Percentiles rank a stretch among this genome's conserved stretches.
phyloP scores from a whole-genome alignment of 257 asterid genomes.

The Gynochthodes officinalis region DNA sequence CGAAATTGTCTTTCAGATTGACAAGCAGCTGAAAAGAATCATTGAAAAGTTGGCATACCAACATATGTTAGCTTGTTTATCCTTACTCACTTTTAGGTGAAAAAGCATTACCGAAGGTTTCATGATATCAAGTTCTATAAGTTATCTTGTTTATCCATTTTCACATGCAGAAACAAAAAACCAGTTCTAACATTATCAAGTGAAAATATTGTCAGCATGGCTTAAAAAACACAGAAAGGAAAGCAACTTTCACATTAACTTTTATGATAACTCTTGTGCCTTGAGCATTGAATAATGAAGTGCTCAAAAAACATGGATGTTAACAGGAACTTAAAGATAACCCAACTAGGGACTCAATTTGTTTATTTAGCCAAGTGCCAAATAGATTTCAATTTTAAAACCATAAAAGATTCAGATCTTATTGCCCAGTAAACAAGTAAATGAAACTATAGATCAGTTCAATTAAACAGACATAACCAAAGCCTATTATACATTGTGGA shows the following conservation, averaged over 20 bases:
- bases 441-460: neutral
- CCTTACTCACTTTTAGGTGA: neutral
- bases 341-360: neutral
- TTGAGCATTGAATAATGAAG: neutral
- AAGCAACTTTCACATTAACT: neutral
- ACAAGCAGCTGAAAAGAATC: neutral
- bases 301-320: neutral
- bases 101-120: neutral
- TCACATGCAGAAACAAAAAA: neutral
- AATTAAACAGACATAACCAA: neutral
- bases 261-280: neutral
- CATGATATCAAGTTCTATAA: neutral
- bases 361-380: neutral
- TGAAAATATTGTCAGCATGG: neutral
- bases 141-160: neutral
- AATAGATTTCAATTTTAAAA: neutral
- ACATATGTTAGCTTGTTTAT: neutral
- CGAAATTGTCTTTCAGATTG: neutral
- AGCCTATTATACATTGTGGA: too few relatives aligned
- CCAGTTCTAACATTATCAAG: neutral
- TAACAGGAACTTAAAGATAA: neutral
- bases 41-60: neutral
- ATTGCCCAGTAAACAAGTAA: neutral
- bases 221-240: neutral
- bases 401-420: conserved; percentile 1